Base-by-base conservation (phyloP, 2,329 filamentous ascomycete genomes). In the Emmonsiellopsis sp. region DNA sequence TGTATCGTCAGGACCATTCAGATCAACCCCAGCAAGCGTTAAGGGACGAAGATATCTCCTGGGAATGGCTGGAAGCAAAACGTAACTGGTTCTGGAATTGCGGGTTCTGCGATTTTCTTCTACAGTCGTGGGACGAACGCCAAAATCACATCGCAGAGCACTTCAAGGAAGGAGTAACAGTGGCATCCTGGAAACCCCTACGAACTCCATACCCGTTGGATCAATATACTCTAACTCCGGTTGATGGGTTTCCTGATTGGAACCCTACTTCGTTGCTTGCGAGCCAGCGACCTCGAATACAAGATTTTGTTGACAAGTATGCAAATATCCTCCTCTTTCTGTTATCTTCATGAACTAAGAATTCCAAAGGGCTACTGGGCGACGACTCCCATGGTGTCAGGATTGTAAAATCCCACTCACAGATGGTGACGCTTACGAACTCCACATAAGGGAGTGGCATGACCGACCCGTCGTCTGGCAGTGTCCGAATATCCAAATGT, bases 51-150 rank as follows among this genome's bases (percentile, higher is more conserved):
- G 21, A 27, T 27, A 27, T 42, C 5, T 51, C 53, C 7, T 48
- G 53, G 53, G 43, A 51, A 33, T 54, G 53, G 53, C 42, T 54
- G 13, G 53, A 54, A 44, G 43, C 51, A 21, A 49, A 46, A 10
- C 52, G 43, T 9, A 47, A 54, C 21, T 53, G 47, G 51, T 58
- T 55, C 31, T 58, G 57, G 57, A 55, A 58, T 17, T 58, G 55
- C 31, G 57, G 55, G 21, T 57, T 58, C 37, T 58, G 57, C 37
- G 47, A 52, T 6, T 31, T 49, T 10, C 33, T 58, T 51, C 10
- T 55, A 11, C 53, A 46, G 51, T 51, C 52, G 36, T 58, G 57
- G 57, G 40, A 42, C 13, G 55, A 58, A 44, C 57, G 57, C 42
- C 51, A 56, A 48, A 43, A 57, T 27, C 57, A 58, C 52, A 49